Percentiles rank a stretch among this genome's conserved stretches.
Evolutionary conservation across 1,284 basidiomycete species (phyloP).

Genomic region (Melampsora americana): DNA sequence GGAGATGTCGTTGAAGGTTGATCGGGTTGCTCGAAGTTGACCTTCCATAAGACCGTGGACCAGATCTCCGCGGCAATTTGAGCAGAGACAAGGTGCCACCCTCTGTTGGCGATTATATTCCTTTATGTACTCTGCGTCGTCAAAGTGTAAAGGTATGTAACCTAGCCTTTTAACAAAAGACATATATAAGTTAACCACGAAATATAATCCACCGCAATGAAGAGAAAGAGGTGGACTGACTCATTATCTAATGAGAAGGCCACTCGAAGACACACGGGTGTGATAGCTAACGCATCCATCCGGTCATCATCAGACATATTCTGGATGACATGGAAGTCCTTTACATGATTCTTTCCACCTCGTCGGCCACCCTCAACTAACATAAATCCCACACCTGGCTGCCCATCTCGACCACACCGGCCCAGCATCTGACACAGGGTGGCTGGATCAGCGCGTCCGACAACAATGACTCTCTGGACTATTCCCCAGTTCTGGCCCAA

Average conservation of each 20-base stretch:
- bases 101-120: neutral
- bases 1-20: no score
- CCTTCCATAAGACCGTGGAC: neutral
- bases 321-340: neutral
- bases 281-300: slow-evolving; percentile 18
- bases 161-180: neutral
- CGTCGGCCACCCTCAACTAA: neutral
- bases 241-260: no score
- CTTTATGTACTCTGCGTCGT: neutral
- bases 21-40: no score
- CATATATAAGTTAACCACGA: neutral
- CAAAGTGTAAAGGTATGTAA: neutral
- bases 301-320: neutral
- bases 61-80: slow-evolving; percentile 5
- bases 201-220: no score
- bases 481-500: slow-evolving; percentile 8
- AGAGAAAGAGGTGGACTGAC: no score
- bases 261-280: slow-evolving; percentile 8
- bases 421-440: slow-evolving; percentile 18
- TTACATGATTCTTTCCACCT: neutral
- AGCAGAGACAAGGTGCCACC: slow-evolving; percentile 10
- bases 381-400: neutral
- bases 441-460: neutral
- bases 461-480: neutral
- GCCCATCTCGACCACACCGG: neutral